Percentiles rank a stretch among this genome's conserved stretches.
These are phyloP conservation scores for Pleurotus ostreatus DNA, from an alignment of 768 basidiomycete species.

Conservation along the genomic window DNA sequence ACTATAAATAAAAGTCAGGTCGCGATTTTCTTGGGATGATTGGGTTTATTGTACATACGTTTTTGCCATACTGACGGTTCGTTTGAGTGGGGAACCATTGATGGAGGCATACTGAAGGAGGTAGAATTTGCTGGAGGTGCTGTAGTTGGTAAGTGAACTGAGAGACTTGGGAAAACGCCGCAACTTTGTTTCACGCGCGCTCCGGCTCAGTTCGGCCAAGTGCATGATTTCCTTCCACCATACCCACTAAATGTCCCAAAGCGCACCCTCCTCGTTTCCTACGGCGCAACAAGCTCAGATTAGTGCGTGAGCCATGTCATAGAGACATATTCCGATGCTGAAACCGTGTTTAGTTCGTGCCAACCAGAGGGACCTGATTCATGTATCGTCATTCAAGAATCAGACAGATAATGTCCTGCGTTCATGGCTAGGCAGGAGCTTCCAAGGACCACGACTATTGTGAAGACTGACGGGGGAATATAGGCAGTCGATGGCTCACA, in stretches of 20 bases:
- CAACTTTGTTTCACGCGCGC: not conserved
- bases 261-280: constrained; percentile 50
- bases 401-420: constrained; percentile 72
- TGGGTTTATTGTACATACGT: constrained; percentile 38
- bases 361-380: constrained; percentile 79
- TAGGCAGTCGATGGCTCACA: constrained; percentile 77
- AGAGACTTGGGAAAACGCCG: not conserved
- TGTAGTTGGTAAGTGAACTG: not conserved
- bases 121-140: not conserved
- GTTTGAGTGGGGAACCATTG: constrained; percentile 28
- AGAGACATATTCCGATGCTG: not conserved
- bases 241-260: not conserved
- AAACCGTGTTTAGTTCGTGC: constrained; percentile 58
- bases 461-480: constrained; percentile 1
- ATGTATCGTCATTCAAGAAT: constrained; percentile 69
- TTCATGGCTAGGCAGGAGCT: constrained; percentile 66
- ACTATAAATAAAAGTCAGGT: constrained; percentile 31
- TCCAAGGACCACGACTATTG: not conserved
- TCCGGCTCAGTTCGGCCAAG: not conserved
- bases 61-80: constrained; percentile 76
- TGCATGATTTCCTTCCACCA: constrained; percentile 5
- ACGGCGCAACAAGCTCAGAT: constrained; percentile 83
- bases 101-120: constrained; percentile 7
- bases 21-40: constrained; percentile 8
- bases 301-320: constrained; percentile 44